These are phyloP conservation scores for Cadophora sp. DNA, from an alignment of 2,329 filamentous ascomycete genomes.

Conservation along the genomic window DNA sequence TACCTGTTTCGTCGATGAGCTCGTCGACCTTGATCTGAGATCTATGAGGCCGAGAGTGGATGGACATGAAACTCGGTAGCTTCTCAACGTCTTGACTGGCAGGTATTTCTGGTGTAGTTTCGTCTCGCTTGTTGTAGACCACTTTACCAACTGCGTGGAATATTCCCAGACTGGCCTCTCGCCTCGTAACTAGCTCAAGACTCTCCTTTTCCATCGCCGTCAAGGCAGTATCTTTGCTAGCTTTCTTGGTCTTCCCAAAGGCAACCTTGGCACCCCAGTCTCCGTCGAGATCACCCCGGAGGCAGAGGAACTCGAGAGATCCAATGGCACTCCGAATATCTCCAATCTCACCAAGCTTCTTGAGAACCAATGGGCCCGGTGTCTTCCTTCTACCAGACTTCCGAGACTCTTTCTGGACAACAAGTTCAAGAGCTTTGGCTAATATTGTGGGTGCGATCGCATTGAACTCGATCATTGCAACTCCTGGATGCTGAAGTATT, in stretches of 20 bases:
- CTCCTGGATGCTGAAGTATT: slow-evolving; percentile 80
- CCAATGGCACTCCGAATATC: slow-evolving; percentile 94
- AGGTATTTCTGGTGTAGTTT: slow-evolving; percentile 51
- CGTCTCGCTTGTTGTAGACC: slow-evolving; percentile 91
- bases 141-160: slow-evolving; percentile 97
- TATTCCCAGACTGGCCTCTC: slow-evolving; percentile 89
- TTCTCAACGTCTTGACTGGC: slow-evolving; percentile 55
- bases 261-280: slow-evolving; percentile 78
- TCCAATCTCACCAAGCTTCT: slow-evolving; percentile 82
- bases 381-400: slow-evolving; percentile 77
- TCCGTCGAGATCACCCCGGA: slow-evolving; percentile 77
- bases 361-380: slow-evolving; percentile 80
- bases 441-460: slow-evolving; percentile 86
- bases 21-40: slow-evolving; percentile 74
- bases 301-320: slow-evolving; percentile 88
- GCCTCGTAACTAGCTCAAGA: slow-evolving; percentile 80
- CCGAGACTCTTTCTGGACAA: slow-evolving; percentile 85
- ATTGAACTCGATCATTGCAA: slow-evolving; percentile 89
- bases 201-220: slow-evolving; percentile 82
- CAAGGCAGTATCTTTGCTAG: slow-evolving; percentile 63
- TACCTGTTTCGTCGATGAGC: slow-evolving; percentile 92
- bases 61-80: slow-evolving; percentile 65
- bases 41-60: slow-evolving; percentile 63
- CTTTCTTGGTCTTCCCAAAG: slow-evolving; percentile 70
- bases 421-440: slow-evolving; percentile 79